Evolutionary conservation across 2,329 filamentous ascomycete species (phyloP).

Genomic region (Mariannaea elegans): DNA sequence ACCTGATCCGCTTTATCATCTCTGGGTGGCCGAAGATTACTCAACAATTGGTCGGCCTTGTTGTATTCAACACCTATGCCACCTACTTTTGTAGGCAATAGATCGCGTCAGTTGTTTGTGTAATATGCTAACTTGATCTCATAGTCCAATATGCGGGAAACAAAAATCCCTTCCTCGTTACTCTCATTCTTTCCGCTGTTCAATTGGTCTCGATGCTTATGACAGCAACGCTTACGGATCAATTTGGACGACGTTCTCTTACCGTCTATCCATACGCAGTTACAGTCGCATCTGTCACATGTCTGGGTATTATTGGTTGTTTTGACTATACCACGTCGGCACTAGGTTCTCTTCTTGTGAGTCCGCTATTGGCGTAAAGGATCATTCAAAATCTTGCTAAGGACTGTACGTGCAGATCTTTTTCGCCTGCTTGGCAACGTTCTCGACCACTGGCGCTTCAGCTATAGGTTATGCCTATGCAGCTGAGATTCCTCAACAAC

Average conservation of each 20-base stretch:
- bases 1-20: conserved; percentile 41
- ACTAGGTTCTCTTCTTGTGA: conserved; percentile 19
- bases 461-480: conserved; percentile 24
- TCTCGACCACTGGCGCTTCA: conserved; percentile 20
- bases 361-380: background rate
- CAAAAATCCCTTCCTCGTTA: conserved; percentile 26
- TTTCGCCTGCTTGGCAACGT: conserved; percentile 25
- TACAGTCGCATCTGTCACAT: conserved; percentile 12
- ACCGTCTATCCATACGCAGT: conserved; percentile 18
- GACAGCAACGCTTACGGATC: conserved; percentile 18
- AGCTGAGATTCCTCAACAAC: conserved; percentile 19
- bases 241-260: conserved; percentile 18
- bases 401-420: conserved; percentile 15
- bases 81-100: conserved; percentile 46
- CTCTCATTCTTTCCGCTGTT: conserved; percentile 14
- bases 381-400: background rate
- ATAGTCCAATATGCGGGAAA: conserved; percentile 26
- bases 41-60: conserved; percentile 18
- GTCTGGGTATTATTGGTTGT: conserved; percentile 22
- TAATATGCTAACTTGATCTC: no score
- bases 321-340: conserved; percentile 24
- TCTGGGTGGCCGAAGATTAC: conserved; percentile 39
- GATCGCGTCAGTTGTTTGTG: no score
- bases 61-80: conserved; percentile 59
- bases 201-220: conserved; percentile 23